Base-by-base conservation (phyloP, 2,329 filamentous ascomycete genomes). In the Dothidotthia symphoricarpi region DNA sequence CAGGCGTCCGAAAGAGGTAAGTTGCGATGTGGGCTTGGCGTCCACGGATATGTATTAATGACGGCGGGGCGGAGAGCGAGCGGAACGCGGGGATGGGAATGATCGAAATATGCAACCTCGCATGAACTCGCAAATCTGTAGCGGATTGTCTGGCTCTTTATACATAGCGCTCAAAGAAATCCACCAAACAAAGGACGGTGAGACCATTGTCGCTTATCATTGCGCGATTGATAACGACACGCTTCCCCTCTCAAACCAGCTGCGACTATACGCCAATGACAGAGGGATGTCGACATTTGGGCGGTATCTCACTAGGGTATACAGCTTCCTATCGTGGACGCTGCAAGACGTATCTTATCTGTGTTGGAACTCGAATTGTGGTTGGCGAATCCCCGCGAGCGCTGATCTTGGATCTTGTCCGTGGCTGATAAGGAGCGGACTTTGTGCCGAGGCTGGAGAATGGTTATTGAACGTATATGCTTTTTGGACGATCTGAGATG, bases 141-240 rank as follows among this genome's bases (percentile, higher is more conserved):
- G 24, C 31, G 44, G 39, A 37, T 24, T 13, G 41, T 29, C 31
- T 37, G n/a, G n/a, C 31, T 28, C 34, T 47, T 52, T 58, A 59
- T 57, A 57, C 36, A 39, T 14, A 19, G 15, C 19, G 28, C 29
- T 24, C 11, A 6, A 15, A 30, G 17, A 32, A 19, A 15, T 26
- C 24, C 31, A 35, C 36, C 40, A 32, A 39, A 31, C 16, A 31
- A 34, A 34, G 34, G 15, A 38, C 37, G 44, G 41, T 56, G 51
- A 57, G 48, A 53, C 57, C 51, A 58, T 60, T 43, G 46, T 55
- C 51, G 51, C 59, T 61, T 65, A 65, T 65, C 59, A 57, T 62
- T 55, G 55, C 55, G 53, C 53, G 41, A 59, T 59, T 60, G 63
- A 64, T 65, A 65, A 61, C 59, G 53, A 49, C 51, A 55, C 53